Base-by-base conservation (phyloP, 225 moss, liverwort and hornwort genomes). In the Lunularia cruciata region DNA sequence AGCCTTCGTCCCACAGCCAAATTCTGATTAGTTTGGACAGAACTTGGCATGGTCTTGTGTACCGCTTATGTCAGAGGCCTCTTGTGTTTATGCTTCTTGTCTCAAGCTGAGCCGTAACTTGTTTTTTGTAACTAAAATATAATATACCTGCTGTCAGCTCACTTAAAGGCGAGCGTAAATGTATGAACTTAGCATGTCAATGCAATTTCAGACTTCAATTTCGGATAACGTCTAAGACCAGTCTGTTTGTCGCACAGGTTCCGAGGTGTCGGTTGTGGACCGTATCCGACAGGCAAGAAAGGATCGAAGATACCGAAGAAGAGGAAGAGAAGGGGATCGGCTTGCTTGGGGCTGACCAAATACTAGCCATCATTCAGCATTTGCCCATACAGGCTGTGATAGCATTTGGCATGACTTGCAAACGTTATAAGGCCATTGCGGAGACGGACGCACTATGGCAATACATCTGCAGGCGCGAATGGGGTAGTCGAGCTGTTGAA, bases 401-500 rank as follows among this genome's bases (percentile, higher is more conserved):
- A 19, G 76, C 86, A 2, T 98, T 98, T 28, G 92, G 93, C 23
- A 78, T 93, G 65, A 89, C 96, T 12, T 98, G 96, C 77, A 92
- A 91, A 77, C 77, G 90, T 22, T 86, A 89, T 70, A 73, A 73
- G 77, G 85, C 78, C 20, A 66, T 91, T 28, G 83, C 88, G 3
- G 85, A 89, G 67, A 79, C 74, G 8, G 90, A 98, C 31, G 76
- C 79, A 27, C 75, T 98, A 3, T 98, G 96, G 96, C 84, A 86
- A 8, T 73, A 72, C 62, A 84, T 98, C 37, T 98, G 92, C 72
- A 78, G 60, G 73, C 86, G 93, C 12, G 93, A 98, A 62, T 98
- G 96, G 96, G 90, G 96, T 26, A 88, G 79, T 74, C 82, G 78
- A 61, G 90, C 92, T 22, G 93, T 98, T n/a, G 89, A 86, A 33